Conservation (phyloP, 148 eudicot genomes). For the Rhododendron williamsianum region DNA sequence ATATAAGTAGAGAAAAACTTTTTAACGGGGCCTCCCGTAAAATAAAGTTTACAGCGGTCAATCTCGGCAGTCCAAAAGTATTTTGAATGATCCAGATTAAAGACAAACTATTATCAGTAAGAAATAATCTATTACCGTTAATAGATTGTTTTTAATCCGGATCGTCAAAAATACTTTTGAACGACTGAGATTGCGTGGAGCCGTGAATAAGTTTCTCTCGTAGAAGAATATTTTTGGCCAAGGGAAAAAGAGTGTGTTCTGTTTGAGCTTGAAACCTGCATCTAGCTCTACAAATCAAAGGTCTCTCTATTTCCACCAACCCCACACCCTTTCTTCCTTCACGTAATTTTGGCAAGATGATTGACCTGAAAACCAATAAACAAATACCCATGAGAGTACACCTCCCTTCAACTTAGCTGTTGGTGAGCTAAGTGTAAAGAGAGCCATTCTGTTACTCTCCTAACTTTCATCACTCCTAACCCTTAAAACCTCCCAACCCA, state of each 20-base stretch:
- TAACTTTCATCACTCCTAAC: constrained; percentile 62
- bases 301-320: background rate
- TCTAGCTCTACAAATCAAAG: background rate
- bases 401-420: constrained; percentile 27
- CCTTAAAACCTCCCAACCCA: constrained; percentile 35
- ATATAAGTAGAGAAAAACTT: too few relatives aligned
- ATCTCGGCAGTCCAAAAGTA: too few relatives aligned
- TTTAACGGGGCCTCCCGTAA: too few relatives aligned
- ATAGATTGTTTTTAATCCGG: too few relatives aligned
- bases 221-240: background rate
- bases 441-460: constrained; percentile 62
- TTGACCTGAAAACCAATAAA: background rate
- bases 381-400: background rate
- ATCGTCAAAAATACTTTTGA: too few relatives aligned
- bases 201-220: too few relatives aligned
- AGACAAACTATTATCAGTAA: too few relatives aligned
- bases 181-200: too few relatives aligned
- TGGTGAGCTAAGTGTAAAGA: constrained; percentile 42
- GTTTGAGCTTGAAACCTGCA: background rate
- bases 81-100: too few relatives aligned
- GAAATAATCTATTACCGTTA: too few relatives aligned
- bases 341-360: background rate
- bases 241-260: background rate
- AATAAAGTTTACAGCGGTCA: too few relatives aligned
- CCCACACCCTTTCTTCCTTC: constrained; percentile 34